Conservation (phyloP, 352 stramenopile species). For the Blastocystis sp. region DNA sequence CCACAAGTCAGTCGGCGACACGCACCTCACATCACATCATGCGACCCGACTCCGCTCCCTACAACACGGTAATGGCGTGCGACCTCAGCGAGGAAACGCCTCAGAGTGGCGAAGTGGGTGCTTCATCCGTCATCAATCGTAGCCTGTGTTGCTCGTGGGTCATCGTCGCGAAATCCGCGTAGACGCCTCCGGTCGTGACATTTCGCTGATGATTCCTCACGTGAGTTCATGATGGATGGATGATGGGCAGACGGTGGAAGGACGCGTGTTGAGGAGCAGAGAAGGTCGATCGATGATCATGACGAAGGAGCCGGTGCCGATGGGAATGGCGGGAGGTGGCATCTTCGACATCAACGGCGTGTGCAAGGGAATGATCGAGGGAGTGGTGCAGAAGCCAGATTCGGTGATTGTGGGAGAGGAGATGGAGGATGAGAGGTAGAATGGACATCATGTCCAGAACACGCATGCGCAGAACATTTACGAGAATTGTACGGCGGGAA, state of each 20-base stretch:
- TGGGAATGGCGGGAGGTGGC: slow-evolving; percentile 9
- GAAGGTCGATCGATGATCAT: slow-evolving; percentile 20
- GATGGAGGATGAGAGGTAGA: not conserved
- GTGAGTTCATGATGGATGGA: not conserved
- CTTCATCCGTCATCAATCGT: not conserved
- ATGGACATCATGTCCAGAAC: slow-evolving; percentile 2
- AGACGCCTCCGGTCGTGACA: not conserved
- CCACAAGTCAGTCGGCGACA: not conserved
- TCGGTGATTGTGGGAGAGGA: not conserved
- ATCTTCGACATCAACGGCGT: slow-evolving; percentile 8
- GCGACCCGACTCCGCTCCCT: slow-evolving; percentile 9
- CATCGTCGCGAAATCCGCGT: not conserved
- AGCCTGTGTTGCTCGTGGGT: slow-evolving; percentile 11
- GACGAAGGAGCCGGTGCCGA: not conserved
- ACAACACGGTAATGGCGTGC: slow-evolving; percentile 15
- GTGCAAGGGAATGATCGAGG: slow-evolving; percentile 51
- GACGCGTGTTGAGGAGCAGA: not conserved
- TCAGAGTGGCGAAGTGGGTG: not conserved
- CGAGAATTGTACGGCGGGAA: slow-evolving; percentile 39
- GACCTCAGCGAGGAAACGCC: not conserved
- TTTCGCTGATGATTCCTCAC: slow-evolving; percentile 15
- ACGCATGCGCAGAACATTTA: slow-evolving; percentile 51
- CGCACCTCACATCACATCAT: too few relatives aligned
- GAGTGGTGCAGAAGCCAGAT: slow-evolving; percentile 17
- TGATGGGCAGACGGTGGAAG: not conserved